Percentiles rank a stretch among this genome's conserved stretches.
These are phyloP conservation scores for Acer saccharum DNA, from an alignment of 345 rosid species.

Conservation along the genomic window DNA sequence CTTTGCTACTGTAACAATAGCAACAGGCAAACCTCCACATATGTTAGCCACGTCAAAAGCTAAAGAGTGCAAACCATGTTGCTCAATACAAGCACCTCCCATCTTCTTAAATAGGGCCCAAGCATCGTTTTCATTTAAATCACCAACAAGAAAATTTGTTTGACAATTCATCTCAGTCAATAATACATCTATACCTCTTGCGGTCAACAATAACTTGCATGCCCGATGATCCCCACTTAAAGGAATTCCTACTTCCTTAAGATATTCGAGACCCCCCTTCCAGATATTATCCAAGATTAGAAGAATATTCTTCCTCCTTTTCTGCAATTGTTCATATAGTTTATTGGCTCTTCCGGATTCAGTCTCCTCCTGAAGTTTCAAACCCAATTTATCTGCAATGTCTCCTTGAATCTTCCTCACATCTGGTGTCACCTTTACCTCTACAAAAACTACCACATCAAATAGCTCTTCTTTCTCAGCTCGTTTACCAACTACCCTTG, in stretches of 20 bases:
- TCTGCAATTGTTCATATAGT: slow-evolving; percentile 7
- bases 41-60: slow-evolving; percentile 16
- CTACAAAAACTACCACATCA: slow-evolving; percentile 13
- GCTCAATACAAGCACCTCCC: slow-evolving; percentile 11
- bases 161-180: not conserved
- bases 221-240: not conserved
- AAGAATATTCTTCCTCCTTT: slow-evolving; percentile 18
- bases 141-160: not conserved
- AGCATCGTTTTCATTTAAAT: slow-evolving; percentile 23
- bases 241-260: slow-evolving; percentile 40
- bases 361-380: not conserved
- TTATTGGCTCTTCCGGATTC: not conserved
- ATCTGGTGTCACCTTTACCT: slow-evolving; percentile 6
- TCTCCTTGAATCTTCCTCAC: slow-evolving; percentile 18
- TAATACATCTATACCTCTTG: not conserved
- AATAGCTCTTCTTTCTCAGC: slow-evolving; percentile 1
- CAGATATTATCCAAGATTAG: slow-evolving; percentile 36
- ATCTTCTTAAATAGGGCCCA: slow-evolving; percentile 28
- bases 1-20: slow-evolving; percentile 19
- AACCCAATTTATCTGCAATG: slow-evolving; percentile 17
- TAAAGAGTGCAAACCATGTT: not conserved
- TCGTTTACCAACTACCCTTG: not conserved
- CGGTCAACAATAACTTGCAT: slow-evolving; percentile 32
- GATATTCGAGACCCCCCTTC: not conserved
- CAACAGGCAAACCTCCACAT: slow-evolving; percentile 38